Base-by-base conservation (phyloP, 768 basidiomycete genomes). In the Ephemerocybe angulata region DNA sequence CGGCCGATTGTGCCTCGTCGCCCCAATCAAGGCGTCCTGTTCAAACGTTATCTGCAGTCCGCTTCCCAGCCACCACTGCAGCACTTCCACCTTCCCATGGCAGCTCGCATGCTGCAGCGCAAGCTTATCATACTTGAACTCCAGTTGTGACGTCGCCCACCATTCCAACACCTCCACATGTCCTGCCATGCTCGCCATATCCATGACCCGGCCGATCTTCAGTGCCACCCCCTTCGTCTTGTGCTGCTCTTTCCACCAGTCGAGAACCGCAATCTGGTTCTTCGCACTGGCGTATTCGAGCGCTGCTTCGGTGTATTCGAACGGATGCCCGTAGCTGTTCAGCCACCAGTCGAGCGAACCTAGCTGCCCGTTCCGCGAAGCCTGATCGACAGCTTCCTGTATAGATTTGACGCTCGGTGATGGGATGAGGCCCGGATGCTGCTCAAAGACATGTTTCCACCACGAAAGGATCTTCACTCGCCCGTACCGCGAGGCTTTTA, bases 181-280 rank as follows among this genome's bases (percentile, higher is more conserved):
- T 1, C 89, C 89, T 6, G 88, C 86, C 17, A 81, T 86, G 63
- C 86, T 87, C 12, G 92, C 91, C 77, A 85, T 84, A 65, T 93
- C 91, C 82, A 93, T 88, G 21, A 85, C 87, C 35, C 88, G 84
- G 2, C 91, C 91, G 22, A 92, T 83, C 67, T 90, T 91, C 60
- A 93, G 81, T 11, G 82, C 79, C 29, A 91, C 71, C 3, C 75
- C 72, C 2, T 67, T 67, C 42, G 67, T 68, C 29, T 67, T 66
- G 60, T 82, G 72, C 56, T 86, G 84, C 43, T 73, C 72, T 59
- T 85, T 84, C 91, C 90, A 93, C 91, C 91, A 93, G 31, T 88
- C 85, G 40, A 93, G 79, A 4, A 90, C 84, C 3, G 78, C 72
- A n/a, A 91, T 74, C 61, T 84, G 86, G 57, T 87, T 88, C 64